Base-by-base conservation (phyloP, 1,139 yeast species). In the Candida smagusa region DNA sequence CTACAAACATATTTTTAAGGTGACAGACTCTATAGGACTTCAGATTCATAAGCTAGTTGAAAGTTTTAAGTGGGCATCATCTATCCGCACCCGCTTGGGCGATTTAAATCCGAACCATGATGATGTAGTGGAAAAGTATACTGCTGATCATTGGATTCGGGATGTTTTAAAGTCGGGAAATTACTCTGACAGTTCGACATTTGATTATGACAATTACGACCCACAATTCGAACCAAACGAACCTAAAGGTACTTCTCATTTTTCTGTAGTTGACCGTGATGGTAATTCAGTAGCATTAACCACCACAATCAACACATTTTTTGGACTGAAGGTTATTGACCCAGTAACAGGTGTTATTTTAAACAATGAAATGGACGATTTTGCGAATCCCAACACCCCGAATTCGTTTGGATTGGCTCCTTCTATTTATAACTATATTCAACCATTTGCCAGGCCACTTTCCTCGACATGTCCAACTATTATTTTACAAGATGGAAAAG, bases 311-410 rank as follows among this genome's bases (percentile, higher is more conserved):
- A 92, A 92, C 56, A 65, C 89, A 35, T 60, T 78, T 34, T 92
- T 89, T 60, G 98, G 97, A 0, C 81, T 92, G 9, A 56, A 81
- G 51, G 81, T 90, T 6, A 85, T 84, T 54, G 97, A 90, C 55
- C 82, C 84, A 2, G 56, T 45, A 1, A 90, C 97, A 0, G 97
- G 97, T 1, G 67, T 92, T 9, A 72, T 92, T 7, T 65, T 92
- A 52, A 92, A 92, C 63, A 82, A 88, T 48, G 89, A 92, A 58
- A 90, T 92, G 97, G 97, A 92, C 59, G 97, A 92, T 58, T 92
- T 92, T 53, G 83, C 95, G n/a, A 69, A 78, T 29, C 92, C 95
- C 1, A 65, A 70, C 13, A 61, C 71, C 6, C 68, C 77, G 27
- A 92, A 92, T 60, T 84, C 90, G 9, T 92, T 89, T 59, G 84